Base-by-base conservation (phyloP, 2,329 filamentous ascomycete genomes). In the Beauveria varroae region DNA sequence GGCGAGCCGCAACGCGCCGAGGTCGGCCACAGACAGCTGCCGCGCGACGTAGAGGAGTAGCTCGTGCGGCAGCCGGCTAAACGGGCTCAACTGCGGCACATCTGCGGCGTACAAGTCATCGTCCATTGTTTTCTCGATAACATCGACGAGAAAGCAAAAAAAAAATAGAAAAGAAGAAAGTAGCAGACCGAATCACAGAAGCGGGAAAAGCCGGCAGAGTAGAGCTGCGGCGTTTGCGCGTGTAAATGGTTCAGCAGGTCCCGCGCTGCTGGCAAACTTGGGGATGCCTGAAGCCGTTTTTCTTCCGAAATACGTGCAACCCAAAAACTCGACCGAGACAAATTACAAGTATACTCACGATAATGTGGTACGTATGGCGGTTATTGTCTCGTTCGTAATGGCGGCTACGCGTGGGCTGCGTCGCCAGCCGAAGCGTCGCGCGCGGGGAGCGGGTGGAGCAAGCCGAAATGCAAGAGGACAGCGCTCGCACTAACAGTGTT, bases 21-120 rank as follows among this genome's bases (percentile, higher is more conserved):
- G 74, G 20, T 77, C 72, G 20, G 69, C 62, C 5, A 67, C 63
- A 61, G 76, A 72, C 65, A 78, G 78, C 64, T 73, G 71, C 57
- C 69, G 68, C 63, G 76, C 79, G 63, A 81, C 74, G 68, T 76
- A 71, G 67, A 73, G 68, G 53, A 79, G 66, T 49, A 78, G 71
- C 69, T 78, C 75, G 52, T 71, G 68, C 2, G 76, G 76, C 56
- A 78, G 64, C 20, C 55, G 46, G 57, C 47, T 57, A 18, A 51
- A n/a, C 9, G 52, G 41, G 44, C 34, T 59, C 41, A 43, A 44
- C 54, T 52, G 44, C 49, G 56, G 47, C 10, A 51, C 52, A 22
- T 58, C 55, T 5, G 41, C 55, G 9, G 55, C 10, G 55, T 40
- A 49, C 46, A 58, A 20, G 28, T 58, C 55, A 20, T 56, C 53